phyloP scores from a whole-genome alignment of 2,329 filamentous ascomycete species.

The Cytospora schulzeri region DNA sequence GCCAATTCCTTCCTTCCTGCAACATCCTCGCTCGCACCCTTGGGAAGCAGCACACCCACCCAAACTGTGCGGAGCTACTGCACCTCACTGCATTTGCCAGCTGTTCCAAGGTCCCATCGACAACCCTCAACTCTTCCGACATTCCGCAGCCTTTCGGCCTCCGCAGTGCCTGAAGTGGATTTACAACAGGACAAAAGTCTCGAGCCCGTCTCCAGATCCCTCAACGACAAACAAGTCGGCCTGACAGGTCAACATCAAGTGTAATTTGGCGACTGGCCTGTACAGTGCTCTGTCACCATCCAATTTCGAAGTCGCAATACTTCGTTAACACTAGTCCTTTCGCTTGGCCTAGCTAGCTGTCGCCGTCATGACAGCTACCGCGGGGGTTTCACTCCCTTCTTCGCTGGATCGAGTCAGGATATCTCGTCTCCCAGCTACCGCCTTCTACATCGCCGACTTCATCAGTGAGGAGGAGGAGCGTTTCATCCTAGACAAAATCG shows the following conservation, averaged over 20 bases:
- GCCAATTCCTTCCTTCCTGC: not conserved
- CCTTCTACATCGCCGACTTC: conserved; percentile 87
- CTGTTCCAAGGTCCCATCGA: conserved; percentile 11
- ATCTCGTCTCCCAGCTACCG: conserved; percentile 58
- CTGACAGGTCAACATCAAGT: not conserved
- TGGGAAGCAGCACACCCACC: not conserved
- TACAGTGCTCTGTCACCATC: not conserved
- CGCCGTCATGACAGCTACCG: conserved; percentile 22
- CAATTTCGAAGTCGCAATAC: not conserved
- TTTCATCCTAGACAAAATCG: conserved; percentile 67
- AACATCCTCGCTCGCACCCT: not conserved
- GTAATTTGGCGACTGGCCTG: not conserved
- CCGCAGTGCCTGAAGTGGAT: not conserved
- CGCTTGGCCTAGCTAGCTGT: conserved; percentile 8
- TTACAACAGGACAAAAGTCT: not conserved
- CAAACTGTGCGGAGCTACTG: conserved; percentile 1
- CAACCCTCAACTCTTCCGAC: conserved; percentile 1
- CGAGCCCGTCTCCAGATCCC: not conserved
- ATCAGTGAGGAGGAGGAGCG: conserved; percentile 75
- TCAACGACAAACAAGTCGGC: not conserved
- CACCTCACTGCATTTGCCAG: conserved; percentile 3
- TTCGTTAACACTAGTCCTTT: not conserved
- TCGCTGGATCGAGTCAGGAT: conserved; percentile 57
- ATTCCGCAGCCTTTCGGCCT: conserved; percentile 8
- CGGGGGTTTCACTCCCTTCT: conserved; percentile 42